phyloP scores from a whole-genome alignment of 371 early-diverging fungal genomes.

The Apophysomyces sp. region DNA sequence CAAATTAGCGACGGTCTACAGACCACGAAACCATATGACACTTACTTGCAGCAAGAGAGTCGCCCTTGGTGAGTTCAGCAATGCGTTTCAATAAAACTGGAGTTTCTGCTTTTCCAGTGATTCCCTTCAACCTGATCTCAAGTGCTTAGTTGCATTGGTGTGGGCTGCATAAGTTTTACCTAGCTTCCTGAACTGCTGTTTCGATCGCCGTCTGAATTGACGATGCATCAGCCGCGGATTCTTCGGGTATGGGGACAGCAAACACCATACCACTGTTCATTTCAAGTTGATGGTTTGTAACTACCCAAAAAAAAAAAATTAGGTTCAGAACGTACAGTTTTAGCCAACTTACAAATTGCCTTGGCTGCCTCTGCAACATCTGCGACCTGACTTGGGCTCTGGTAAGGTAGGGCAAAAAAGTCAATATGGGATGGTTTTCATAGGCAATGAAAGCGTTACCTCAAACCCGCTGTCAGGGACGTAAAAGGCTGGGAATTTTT shows the following conservation, averaged over 20 bases:
- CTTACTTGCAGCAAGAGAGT: conserved; percentile 80
- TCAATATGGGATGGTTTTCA: background rate
- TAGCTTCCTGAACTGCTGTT: conserved; percentile 68
- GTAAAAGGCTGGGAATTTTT: conserved; percentile 91
- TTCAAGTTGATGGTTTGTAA: conserved; percentile 64
- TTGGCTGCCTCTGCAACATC: conserved; percentile 66
- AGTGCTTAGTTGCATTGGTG: background rate
- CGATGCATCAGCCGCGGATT: conserved; percentile 61
- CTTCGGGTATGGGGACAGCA: conserved; percentile 86
- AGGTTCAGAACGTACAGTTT: background rate
- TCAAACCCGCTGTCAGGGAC: conserved; percentile 71
- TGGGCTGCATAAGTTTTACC: conserved; percentile 22
- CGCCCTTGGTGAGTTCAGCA: conserved; percentile 76
- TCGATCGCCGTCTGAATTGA: conserved; percentile 70
- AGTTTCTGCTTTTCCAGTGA: conserved; percentile 87
- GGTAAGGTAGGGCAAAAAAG: conserved; percentile 1
- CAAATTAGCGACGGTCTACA: background rate
- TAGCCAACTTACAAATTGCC: conserved; percentile 53
- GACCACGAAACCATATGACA: conserved; percentile 2
- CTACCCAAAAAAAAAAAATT: conserved; percentile 21
- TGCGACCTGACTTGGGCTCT: conserved; percentile 65
- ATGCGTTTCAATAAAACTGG: conserved; percentile 88
- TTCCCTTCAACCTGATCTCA: conserved; percentile 40
- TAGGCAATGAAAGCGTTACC: conserved; percentile 21
- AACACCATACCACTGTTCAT: conserved; percentile 82